Percentiles rank a stretch among this genome's conserved stretches.
Evolutionary conservation across 495 filamentous ascomycete genomes (phyloP).

Genomic region (Aspergillus steynii): DNA sequence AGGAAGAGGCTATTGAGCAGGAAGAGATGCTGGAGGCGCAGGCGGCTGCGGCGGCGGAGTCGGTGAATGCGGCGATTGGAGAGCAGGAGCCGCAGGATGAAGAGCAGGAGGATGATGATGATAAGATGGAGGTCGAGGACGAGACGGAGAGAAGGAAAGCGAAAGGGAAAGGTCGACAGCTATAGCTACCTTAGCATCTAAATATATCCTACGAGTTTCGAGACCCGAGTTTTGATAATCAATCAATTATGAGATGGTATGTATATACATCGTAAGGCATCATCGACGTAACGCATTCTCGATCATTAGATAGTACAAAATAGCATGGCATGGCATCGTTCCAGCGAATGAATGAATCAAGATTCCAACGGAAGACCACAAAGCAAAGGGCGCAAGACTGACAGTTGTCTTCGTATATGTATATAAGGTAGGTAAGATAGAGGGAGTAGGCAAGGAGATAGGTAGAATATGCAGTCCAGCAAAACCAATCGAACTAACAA

Average conservation of each 20-base stretch:
- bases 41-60: conserved; percentile 30
- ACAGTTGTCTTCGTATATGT: not conserved
- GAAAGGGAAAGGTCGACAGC: conserved; percentile 18
- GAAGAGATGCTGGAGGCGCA: conserved; percentile 32
- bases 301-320: conserved; percentile 17
- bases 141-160: conserved; percentile 18
- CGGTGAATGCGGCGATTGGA: conserved; percentile 31
- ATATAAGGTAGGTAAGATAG: not conserved
- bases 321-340: conserved; percentile 4
- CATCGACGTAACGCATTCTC: conserved; percentile 22
- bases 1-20: conserved; percentile 37
- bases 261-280: conserved; percentile 25
- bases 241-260: not conserved
- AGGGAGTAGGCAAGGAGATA: not conserved
- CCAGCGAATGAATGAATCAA: conserved; percentile 7
- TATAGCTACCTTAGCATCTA: conserved; percentile 8
- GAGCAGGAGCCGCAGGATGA: conserved; percentile 28
- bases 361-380: not conserved
- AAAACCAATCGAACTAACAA: not conserved
- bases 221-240: not conserved
- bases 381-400: conserved; percentile 2
- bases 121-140: conserved; percentile 20
- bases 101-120: conserved; percentile 15
- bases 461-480: no score
- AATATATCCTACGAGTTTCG: not conserved